Base-by-base conservation (phyloP, 345 rosid genomes). In the Capsella bursapastoris region DNA sequence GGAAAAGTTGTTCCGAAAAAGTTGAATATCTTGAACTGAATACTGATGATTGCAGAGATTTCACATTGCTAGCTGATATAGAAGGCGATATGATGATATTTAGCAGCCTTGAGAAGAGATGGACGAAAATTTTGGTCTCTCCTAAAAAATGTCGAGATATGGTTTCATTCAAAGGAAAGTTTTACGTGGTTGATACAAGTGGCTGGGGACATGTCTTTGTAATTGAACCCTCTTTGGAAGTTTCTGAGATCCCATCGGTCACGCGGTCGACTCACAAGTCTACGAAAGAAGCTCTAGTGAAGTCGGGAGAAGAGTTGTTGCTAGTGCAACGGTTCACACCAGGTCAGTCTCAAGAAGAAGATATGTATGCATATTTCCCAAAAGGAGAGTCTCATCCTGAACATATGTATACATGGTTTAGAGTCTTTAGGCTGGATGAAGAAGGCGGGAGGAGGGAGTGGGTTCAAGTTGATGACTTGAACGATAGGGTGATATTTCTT, bases 101-200 rank as follows among this genome's bases (percentile, higher is more conserved):
- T 22, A 66, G 34, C 18, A 66, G 58, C 47, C 8, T 4, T 11
- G 1, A 12, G 45, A 66, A 6, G 47, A 49, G 18, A 0, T 66
- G 47, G 70, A 31, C 47, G 11, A 0, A 11, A 0, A 7, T 32
- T 16, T 3, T 3, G 16, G 2, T 2, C n/a, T n/a, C 0, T 48
- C 31, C 25, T 27, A 0, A 55, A 0, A 13, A n/a, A 14, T 3
- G 1, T 57, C 18, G 11, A 32, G 47, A 50, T 66, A 50, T 35
- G 18, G 13, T 50, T 34, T 18, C 58, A 7, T 66, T 49, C 13
- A 66, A 66, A 66, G 41, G 58, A 12, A 50, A 34, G 1, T 50
- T 66, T 49, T 49, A 18, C 35, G 47, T 5, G 6, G 47, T 66
- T 66, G 56, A 64, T 64, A n/a, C 5, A 15, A 47, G 68, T 64